A percentile compares a stretch with the other conserved stretches of the same genome.
Conservation (phyloP, 495 filamentous ascomycete species). For the Talaromyces wortmannii region DNA sequence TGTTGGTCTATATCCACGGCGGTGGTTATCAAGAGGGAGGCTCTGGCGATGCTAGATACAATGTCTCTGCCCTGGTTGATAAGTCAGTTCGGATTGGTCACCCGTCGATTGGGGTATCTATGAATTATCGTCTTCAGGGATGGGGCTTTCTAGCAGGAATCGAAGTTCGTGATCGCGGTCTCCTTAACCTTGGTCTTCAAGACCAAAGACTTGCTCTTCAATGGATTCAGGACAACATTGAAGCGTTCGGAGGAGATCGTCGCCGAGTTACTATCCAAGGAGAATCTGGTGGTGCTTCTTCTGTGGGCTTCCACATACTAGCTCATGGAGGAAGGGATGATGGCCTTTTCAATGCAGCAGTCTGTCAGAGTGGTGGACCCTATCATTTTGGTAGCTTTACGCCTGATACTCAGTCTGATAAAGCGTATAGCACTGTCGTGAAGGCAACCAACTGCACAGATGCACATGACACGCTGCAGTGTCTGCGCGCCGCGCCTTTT, state of each 20-base stretch:
- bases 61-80: conserved; percentile 42
- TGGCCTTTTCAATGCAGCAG: conserved; percentile 34
- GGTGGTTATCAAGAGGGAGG: conserved; percentile 18
- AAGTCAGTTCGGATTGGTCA: conserved; percentile 33
- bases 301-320: conserved; percentile 43
- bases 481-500: conserved; percentile 39
- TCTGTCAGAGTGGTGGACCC: conserved; percentile 41
- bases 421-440: not conserved
- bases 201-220: conserved; percentile 46
- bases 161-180: conserved; percentile 14
- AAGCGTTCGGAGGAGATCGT: conserved; percentile 46
- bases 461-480: conserved; percentile 32
- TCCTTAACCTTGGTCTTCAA: conserved; percentile 40
- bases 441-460: conserved; percentile 20
- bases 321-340: conserved; percentile 45
- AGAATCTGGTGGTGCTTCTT: conserved; percentile 26
- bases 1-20: conserved; percentile 17
- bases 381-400: conserved; percentile 16
- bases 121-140: conserved; percentile 40
- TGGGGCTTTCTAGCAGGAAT: conserved; percentile 36
- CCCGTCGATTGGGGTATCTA: conserved; percentile 42
- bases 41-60: conserved; percentile 27
- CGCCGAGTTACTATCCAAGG: conserved; percentile 35
- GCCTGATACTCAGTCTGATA: conserved; percentile 1
- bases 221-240: conserved; percentile 46